Conservation (phyloP, 768 basidiomycete genomes). For the Trametes cubensis region DNA sequence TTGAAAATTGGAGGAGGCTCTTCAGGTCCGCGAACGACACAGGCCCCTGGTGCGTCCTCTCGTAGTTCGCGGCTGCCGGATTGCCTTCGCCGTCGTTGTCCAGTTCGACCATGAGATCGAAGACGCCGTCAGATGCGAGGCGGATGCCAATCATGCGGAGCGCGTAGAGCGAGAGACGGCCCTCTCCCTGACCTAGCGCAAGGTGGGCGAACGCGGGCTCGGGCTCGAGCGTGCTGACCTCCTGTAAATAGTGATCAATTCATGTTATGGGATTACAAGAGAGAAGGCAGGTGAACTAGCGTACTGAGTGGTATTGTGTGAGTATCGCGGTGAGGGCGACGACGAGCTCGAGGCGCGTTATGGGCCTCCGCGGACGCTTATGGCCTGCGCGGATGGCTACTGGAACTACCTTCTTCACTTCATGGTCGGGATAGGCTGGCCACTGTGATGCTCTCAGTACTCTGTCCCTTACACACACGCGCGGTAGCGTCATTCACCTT, state of each 20-base stretch:
- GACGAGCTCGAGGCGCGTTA: slow-evolving; percentile 10
- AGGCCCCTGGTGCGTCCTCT: not conserved
- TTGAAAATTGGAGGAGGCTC: not conserved
- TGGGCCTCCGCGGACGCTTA: slow-evolving; percentile 5
- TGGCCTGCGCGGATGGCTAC: not conserved
- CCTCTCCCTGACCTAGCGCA: slow-evolving; percentile 13
- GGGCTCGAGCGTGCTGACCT: slow-evolving; percentile 14
- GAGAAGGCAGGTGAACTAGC: not conserved
- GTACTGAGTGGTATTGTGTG: slow-evolving; percentile 14
- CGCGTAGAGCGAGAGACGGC: slow-evolving; percentile 16
- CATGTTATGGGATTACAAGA: not conserved
- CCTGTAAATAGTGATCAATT: not conserved
- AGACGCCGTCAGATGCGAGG: slow-evolving; percentile 6
- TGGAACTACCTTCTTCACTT: not conserved
- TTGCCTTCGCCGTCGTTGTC: not conserved
- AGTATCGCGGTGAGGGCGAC: slow-evolving; percentile 8
- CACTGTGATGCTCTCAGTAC: slow-evolving; percentile 1
- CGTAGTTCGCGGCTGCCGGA: not conserved
- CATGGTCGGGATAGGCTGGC: slow-evolving; percentile 19
- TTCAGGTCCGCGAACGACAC: not conserved
- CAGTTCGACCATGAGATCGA: slow-evolving; percentile 13
- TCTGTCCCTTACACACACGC: too few species aligned
- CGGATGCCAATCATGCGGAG: slow-evolving; percentile 19
- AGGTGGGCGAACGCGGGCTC: slow-evolving; percentile 11
- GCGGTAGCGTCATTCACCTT: not conserved